Percentiles rank a stretch among this genome's conserved stretches.
Evolutionary conservation across 176 grass and related monocot species (phyloP).

Genomic region (Canna indica): DNA sequence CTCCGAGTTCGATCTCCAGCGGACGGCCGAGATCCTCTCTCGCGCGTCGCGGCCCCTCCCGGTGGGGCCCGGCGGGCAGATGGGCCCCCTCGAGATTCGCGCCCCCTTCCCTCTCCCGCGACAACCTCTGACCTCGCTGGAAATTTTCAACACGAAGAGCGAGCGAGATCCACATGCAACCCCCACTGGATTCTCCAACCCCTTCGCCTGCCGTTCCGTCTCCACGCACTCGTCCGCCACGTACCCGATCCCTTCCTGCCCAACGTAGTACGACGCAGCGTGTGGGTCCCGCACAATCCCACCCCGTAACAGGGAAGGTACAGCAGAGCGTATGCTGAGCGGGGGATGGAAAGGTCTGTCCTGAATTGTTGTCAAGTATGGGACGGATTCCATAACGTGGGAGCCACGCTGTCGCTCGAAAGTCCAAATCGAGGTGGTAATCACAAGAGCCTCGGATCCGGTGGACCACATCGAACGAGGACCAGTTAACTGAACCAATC

Average conservation of each 20-base stretch:
- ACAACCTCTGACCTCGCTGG: conserved; percentile 7
- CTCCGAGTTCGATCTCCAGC: background rate
- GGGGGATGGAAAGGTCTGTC: background rate
- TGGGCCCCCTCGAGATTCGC: background rate
- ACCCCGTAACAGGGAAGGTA: background rate
- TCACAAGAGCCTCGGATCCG: background rate
- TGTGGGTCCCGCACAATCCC: background rate
- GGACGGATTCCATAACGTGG: conserved; percentile 5
- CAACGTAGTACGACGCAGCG: background rate
- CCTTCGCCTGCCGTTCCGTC: background rate
- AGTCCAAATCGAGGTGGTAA: background rate
- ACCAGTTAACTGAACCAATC: background rate
- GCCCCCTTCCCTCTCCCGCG: background rate
- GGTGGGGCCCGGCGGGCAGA: background rate
- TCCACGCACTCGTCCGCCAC: background rate
- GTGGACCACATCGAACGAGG: background rate
- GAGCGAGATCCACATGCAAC: background rate
- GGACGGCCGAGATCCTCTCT: background rate
- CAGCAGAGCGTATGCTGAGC: background rate
- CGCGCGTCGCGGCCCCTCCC: background rate
- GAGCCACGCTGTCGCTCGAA: conserved; percentile 2
- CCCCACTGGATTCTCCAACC: background rate
- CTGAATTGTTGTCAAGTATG: background rate
- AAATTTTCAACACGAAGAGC: background rate
- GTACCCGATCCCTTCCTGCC: background rate